A percentile compares a stretch with the other conserved stretches of the same genome.
phyloP scores from a whole-genome alignment of 2,329 filamentous ascomycete genomes.

The Emmonsiellopsis sp. region DNA sequence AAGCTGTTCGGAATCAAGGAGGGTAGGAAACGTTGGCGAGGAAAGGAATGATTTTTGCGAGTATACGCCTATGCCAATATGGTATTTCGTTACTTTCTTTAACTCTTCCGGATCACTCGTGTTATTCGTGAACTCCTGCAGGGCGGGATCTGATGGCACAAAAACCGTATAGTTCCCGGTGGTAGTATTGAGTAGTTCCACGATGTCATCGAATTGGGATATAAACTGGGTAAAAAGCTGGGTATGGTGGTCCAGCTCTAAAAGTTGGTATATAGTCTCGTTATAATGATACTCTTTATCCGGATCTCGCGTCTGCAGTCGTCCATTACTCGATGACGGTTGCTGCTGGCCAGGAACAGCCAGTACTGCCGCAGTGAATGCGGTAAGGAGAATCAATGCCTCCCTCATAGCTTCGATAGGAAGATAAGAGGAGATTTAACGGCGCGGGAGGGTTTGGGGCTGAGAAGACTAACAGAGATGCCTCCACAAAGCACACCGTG shows the following conservation, averaged over 20 bases:
- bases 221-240: slow-evolving; percentile 69
- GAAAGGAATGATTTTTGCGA: slow-evolving; percentile 56
- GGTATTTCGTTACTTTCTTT: slow-evolving; percentile 62
- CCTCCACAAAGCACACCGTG: too few relatives aligned
- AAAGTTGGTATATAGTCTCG: slow-evolving; percentile 69
- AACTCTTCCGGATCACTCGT: slow-evolving; percentile 59
- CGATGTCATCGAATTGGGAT: slow-evolving; percentile 60
- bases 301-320: slow-evolving; percentile 6
- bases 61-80: slow-evolving; percentile 60
- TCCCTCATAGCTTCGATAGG: slow-evolving; percentile 36
- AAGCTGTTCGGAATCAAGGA: slow-evolving; percentile 49
- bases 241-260: slow-evolving; percentile 65
- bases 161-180: slow-evolving; percentile 67
- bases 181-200: slow-evolving; percentile 65
- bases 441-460: too few relatives aligned
- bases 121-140: slow-evolving; percentile 52
- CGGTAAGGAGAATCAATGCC: slow-evolving; percentile 34
- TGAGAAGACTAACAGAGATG: too few relatives aligned
- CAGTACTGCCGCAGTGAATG: slow-evolving; percentile 38
- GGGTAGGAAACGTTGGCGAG: slow-evolving; percentile 65
- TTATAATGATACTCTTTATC: slow-evolving; percentile 36
- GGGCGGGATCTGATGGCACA: slow-evolving; percentile 67
- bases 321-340: slow-evolving; percentile 20
- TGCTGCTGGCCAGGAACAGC: slow-evolving; percentile 42
- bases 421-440: too few relatives aligned